These are phyloP conservation scores for Sclerotinia borealis DNA, from an alignment of 2,329 filamentous ascomycete species.

Conservation along the genomic window DNA sequence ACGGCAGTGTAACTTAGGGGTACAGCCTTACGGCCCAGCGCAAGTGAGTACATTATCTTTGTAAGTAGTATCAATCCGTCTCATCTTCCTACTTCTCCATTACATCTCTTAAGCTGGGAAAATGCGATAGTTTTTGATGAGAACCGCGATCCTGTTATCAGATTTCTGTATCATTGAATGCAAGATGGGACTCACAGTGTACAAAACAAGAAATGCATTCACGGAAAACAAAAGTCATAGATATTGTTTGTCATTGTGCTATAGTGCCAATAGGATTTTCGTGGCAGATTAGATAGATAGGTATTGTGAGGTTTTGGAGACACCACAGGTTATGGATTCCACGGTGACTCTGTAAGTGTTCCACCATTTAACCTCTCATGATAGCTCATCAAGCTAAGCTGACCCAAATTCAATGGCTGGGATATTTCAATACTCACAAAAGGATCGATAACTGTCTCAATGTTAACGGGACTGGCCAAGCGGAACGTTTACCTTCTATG, in stretches of 20 bases:
- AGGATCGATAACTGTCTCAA: constrained; percentile 10
- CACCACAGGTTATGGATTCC: constrained; percentile 12
- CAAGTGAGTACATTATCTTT: neutral
- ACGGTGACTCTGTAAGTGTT: constrained; percentile 12
- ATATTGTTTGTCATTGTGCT: neutral
- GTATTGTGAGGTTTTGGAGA: neutral
- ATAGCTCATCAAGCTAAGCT: neutral
- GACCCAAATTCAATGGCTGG: constrained; percentile 8
- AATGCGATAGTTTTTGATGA: neutral
- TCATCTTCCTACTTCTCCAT: neutral
- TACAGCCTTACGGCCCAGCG: neutral
- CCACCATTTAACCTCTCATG: neutral
- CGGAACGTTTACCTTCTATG: constrained; percentile 8
- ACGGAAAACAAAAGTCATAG: neutral
- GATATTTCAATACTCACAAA: constrained; percentile 8
- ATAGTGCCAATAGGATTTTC: neutral
- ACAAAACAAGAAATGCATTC: neutral
- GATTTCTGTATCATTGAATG: neutral
- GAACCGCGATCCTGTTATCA: neutral
- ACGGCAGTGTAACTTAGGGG: neutral
- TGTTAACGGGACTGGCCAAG: neutral
- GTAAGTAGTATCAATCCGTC: neutral
- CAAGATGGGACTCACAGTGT: neutral
- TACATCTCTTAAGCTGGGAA: too few species aligned
- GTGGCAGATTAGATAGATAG: neutral